Conservation (phyloP, 2,329 filamentous ascomycete species). For the Didymosphaeria variabile region DNA sequence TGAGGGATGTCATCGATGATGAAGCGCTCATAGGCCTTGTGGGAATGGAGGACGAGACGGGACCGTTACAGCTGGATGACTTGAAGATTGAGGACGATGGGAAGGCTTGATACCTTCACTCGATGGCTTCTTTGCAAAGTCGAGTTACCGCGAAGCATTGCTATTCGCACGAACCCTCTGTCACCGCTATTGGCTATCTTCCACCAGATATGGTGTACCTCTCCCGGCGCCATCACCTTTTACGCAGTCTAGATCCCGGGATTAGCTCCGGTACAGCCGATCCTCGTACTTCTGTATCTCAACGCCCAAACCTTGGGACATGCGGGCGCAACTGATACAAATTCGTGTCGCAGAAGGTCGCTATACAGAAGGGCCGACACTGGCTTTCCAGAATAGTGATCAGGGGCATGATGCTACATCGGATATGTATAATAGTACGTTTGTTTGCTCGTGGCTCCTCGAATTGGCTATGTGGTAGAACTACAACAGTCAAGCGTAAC, state of each 20-base stretch:
- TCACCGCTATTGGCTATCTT: neutral
- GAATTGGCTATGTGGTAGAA: too few relatives aligned
- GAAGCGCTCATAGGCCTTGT: slow-evolving; percentile 43
- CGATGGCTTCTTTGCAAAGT: neutral
- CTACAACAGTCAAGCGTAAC: too few relatives aligned
- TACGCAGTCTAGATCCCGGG: neutral
- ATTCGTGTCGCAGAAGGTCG: neutral
- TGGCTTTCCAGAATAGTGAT: too few relatives aligned
- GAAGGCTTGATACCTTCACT: neutral
- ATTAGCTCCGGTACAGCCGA: neutral
- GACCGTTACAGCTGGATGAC: slow-evolving; percentile 25
- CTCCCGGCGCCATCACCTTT: neutral
- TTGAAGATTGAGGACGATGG: slow-evolving; percentile 35
- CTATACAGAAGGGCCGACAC: too few relatives aligned
- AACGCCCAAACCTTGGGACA: neutral
- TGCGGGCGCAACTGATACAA: neutral
- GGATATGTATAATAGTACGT: too few relatives aligned
- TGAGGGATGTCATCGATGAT: slow-evolving; percentile 43
- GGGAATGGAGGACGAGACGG: slow-evolving; percentile 25
- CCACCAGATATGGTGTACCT: neutral
- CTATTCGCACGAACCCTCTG: neutral
- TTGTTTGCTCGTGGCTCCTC: too few relatives aligned
- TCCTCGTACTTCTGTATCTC: neutral
- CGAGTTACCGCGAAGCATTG: too few relatives aligned
- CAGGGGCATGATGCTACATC: too few relatives aligned